phyloP scores from a whole-genome alignment of 2,329 filamentous ascomycete species.

The Magnaporthales sp. region DNA sequence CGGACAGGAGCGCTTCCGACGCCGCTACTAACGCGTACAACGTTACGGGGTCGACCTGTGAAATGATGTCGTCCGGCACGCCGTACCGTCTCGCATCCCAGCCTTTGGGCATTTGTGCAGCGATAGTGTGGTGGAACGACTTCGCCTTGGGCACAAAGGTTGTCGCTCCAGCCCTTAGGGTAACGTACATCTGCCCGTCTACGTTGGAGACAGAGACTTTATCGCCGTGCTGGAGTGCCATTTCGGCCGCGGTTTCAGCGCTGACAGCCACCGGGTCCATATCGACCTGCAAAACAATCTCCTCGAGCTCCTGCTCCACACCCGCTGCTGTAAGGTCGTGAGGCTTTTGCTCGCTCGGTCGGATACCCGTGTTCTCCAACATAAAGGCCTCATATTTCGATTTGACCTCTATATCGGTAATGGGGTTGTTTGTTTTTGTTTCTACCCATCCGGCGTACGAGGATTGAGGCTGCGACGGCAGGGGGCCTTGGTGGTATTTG shows the following conservation, averaged over 20 bases:
- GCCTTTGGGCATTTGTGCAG: slow-evolving; percentile 24
- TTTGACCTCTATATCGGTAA: slow-evolving; percentile 21
- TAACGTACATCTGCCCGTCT: slow-evolving; percentile 14
- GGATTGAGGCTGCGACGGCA: slow-evolving; percentile 43
- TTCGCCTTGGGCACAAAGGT: slow-evolving; percentile 23
- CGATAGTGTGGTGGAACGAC: slow-evolving; percentile 17
- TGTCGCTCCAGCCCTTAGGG: slow-evolving; percentile 19
- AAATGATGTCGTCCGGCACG: slow-evolving; percentile 24
- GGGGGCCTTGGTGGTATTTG: slow-evolving; percentile 43
- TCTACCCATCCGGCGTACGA: slow-evolving; percentile 52
- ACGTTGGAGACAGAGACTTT: too few relatives aligned
- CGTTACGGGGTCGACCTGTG: slow-evolving; percentile 23
- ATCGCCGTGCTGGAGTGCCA: slow-evolving; percentile 21
- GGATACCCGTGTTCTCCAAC: slow-evolving; percentile 22
- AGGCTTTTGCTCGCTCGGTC: slow-evolving; percentile 18
- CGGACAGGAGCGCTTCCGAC: slow-evolving; percentile 22
- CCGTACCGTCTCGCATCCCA: slow-evolving; percentile 25
- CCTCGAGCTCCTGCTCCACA: slow-evolving; percentile 21
- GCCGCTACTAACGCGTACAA: slow-evolving; percentile 22
- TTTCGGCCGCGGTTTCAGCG: slow-evolving; percentile 19
- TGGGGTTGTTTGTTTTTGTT: slow-evolving; percentile 13
- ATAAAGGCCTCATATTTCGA: slow-evolving; percentile 22
- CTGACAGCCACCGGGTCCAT: slow-evolving; percentile 23
- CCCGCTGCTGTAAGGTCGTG: slow-evolving; percentile 16
- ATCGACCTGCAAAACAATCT: slow-evolving; percentile 23